Conservation (phyloP, 2,329 filamentous ascomycete species). For the Colletotrichum cereale region DNA sequence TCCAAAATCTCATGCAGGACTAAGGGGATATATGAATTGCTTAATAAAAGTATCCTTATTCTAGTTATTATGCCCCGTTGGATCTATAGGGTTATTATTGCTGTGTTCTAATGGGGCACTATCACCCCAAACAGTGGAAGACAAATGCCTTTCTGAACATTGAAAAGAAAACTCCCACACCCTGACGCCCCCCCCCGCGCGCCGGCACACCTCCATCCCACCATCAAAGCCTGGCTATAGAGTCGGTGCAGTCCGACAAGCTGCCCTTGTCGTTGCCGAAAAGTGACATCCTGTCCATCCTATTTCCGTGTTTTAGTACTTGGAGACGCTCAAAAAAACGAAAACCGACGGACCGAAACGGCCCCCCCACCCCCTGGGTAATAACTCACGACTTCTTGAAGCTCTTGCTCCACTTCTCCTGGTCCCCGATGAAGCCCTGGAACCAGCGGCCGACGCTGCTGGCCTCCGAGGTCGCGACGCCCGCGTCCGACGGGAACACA, state of each 20-base stretch:
- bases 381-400: constrained; percentile 27
- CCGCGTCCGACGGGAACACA: constrained; percentile 57
- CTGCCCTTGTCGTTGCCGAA: constrained; percentile 68
- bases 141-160: neutral
- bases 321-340: constrained; percentile 58
- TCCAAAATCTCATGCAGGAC: too few relatives aligned
- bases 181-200: neutral
- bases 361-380: too few relatives aligned
- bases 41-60: neutral
- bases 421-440: constrained; percentile 55
- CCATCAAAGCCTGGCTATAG: constrained; percentile 16
- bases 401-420: constrained; percentile 45
- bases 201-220: too few relatives aligned
- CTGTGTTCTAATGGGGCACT: too few relatives aligned
- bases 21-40: neutral
- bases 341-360: constrained; percentile 55
- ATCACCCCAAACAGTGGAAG: neutral
- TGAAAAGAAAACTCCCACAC: neutral
- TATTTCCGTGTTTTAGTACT: constrained; percentile 43
- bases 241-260: constrained; percentile 63
- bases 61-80: neutral
- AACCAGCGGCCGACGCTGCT: constrained; percentile 51
- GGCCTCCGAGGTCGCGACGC: constrained; percentile 51
- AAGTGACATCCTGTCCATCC: constrained; percentile 58
- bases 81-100: neutral